Base-by-base conservation (phyloP, 106 monocot species). In the Platanthera zijinensis region DNA sequence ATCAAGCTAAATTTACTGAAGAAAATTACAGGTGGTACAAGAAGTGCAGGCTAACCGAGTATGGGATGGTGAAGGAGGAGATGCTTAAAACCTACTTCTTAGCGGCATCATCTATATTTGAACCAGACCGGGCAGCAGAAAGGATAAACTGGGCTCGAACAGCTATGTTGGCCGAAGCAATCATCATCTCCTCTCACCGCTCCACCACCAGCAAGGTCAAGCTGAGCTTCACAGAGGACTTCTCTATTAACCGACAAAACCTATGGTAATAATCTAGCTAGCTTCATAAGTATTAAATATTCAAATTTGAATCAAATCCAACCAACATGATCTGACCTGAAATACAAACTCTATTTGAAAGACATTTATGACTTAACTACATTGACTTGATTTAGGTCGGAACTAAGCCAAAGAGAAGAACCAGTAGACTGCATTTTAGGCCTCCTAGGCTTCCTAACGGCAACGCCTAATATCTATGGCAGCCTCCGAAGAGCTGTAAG, bases 41-140 rank as follows among this genome's bases (percentile, higher is more conserved):
- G 30, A 84, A 91, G 48, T 75, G 53, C 14, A 79, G 73, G 28
- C 84, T 89, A 2, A 73, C 7, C 0, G 45, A 12, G 11, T n/a
- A 82, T 32, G 75, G 82, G 0, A 82, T 87, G 83, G 78, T 63
- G 19, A 21, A 17, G 73, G 71, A 81, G 76, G 57, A 62, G 32
- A 14, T 87, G 48, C 32, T 87, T 75, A 82, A 51, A 56, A 74
- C 89, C 32, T 93, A 86, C 68, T 96, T 93, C 73, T 45, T 96
- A 22, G 93, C 90, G 10, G 59, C 79, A 6, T 64, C 81, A 48
- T 81, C 67, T 46, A 72, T 85, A 28, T 90, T 87, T 50, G 87
- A 90, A 64, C 87, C 90, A 6, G 85, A 87, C 30, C 73, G 81
- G 3, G 80, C 85, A 2, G 47, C 61, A 5, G 83, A 87, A 77